A percentile compares a stretch with the other conserved stretches of the same genome.
These are phyloP conservation scores for Gossypium schwendimanii DNA, from an alignment of 441 rosid species.

Conservation along the genomic window DNA sequence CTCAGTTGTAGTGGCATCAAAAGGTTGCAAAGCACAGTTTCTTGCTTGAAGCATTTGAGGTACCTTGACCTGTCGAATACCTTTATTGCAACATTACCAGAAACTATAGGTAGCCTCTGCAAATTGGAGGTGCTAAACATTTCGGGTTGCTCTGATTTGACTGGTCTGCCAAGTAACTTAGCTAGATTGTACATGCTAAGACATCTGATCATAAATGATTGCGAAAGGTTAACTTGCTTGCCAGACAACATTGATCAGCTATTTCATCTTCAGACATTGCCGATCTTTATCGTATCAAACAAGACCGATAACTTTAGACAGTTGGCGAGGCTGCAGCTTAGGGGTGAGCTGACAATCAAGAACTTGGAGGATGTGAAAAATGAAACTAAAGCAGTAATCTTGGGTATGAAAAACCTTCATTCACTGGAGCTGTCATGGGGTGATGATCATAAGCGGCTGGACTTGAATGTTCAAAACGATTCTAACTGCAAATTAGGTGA, in stretches of 20 bases:
- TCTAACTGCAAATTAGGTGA: not conserved
- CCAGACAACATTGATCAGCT: not conserved
- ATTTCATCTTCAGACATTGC: constrained; percentile 8
- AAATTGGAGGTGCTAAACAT: constrained; percentile 14
- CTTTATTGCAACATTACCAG: constrained; percentile 7
- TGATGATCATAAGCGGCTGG: not conserved
- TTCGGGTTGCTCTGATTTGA: constrained; percentile 5
- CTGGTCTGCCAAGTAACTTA: constrained; percentile 5
- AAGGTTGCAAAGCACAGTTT: not conserved
- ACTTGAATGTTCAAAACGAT: not conserved
- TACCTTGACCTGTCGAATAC: constrained; percentile 17
- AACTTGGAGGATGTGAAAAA: constrained; percentile 7
- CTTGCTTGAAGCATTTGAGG: constrained; percentile 11
- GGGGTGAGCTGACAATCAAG: constrained; percentile 10
- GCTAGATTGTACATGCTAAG: not conserved
- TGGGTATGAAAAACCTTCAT: constrained; percentile 7
- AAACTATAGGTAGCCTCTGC: not conserved
- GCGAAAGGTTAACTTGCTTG: constrained; percentile 1
- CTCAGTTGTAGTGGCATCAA: constrained; percentile 12
- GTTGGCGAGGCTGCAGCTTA: not conserved
- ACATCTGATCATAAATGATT: constrained; percentile 13
- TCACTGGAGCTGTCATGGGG: constrained; percentile 15
- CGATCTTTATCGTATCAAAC: constrained; percentile 2
- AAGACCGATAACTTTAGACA: not conserved
- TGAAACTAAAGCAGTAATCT: not conserved